Evolutionary conservation across 441 rosid genomes (phyloP).

Genomic region (Macaranga tanarius): DNA sequence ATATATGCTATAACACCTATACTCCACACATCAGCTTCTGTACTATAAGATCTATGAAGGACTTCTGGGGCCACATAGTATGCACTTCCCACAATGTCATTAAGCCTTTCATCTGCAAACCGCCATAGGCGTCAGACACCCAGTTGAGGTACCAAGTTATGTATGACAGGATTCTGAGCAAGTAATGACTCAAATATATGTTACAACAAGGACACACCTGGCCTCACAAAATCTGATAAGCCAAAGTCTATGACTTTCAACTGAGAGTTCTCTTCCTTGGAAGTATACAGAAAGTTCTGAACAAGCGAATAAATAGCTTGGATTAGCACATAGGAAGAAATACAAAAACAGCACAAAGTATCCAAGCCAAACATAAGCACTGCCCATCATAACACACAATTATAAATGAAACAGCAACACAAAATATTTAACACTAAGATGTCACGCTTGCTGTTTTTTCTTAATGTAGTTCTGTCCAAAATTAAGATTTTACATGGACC

Average conservation of each 20-base stretch:
- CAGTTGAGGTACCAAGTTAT: slow-evolving; percentile 20
- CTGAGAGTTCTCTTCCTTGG: slow-evolving; percentile 77
- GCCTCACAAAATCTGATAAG: slow-evolving; percentile 87
- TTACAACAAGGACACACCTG: slow-evolving; percentile 55
- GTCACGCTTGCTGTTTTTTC: background rate
- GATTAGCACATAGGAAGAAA: slow-evolving; percentile 3
- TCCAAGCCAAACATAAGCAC: background rate
- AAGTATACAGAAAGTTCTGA: slow-evolving; percentile 87
- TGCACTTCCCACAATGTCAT: slow-evolving; percentile 98
- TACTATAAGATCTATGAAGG: slow-evolving; percentile 80
- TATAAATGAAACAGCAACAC: background rate
- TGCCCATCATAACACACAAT: background rate
- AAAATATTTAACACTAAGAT: background rate
- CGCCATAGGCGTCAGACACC: slow-evolving; percentile 15
- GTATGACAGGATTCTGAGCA: background rate
- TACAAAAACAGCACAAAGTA: background rate
- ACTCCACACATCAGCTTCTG: slow-evolving; percentile 99
- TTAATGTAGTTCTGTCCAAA: background rate
- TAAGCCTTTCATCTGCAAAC: slow-evolving; percentile 80
- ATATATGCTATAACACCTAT: slow-evolving; percentile 92
- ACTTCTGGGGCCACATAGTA: slow-evolving; percentile 99
- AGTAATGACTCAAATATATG: background rate
- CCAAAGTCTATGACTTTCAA: slow-evolving; percentile 93
- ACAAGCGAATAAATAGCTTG: slow-evolving; percentile 32
- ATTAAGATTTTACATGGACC: background rate